Evolutionary conservation across 495 filamentous ascomycete genomes (phyloP).

Genomic region (Aspergillus conjunctus): DNA sequence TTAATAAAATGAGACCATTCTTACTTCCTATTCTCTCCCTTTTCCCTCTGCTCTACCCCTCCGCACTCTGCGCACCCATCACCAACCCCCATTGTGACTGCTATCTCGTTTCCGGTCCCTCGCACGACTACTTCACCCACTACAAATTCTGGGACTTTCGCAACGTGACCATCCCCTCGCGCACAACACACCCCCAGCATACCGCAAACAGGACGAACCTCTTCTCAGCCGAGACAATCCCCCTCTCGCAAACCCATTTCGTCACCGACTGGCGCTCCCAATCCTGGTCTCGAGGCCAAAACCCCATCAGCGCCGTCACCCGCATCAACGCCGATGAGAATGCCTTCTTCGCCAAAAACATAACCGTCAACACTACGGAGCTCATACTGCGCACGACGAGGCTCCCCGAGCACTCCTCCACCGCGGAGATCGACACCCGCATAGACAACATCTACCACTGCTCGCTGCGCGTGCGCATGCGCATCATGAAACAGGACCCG

Average conservation of each 20-base stretch:
- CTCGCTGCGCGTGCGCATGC: constrained; percentile 62
- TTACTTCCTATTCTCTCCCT: no score
- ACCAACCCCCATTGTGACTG: constrained; percentile 37
- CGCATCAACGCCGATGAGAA: constrained; percentile 68
- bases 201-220: constrained; percentile 8
- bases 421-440: constrained; percentile 65
- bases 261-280: constrained; percentile 59
- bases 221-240: constrained; percentile 23
- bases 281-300: constrained; percentile 56
- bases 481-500: constrained; percentile 30
- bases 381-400: constrained; percentile 65
- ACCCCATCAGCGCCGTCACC: constrained; percentile 41
- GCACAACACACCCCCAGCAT: no score
- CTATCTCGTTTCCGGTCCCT: constrained; percentile 40
- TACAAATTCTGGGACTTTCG: constrained; percentile 74
- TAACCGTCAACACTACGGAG: constrained; percentile 10
- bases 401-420: constrained; percentile 56
- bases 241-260: constrained; percentile 41
- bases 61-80: constrained; percentile 7
- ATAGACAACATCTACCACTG: constrained; percentile 57
- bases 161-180: constrained; percentile 29
- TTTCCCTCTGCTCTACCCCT: no score
- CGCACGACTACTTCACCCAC: constrained; percentile 59
- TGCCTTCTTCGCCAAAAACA: constrained; percentile 58
- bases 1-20: no score